Conservation (phyloP, 2,329 filamentous ascomycete genomes). For the Venturia oleaginea region DNA sequence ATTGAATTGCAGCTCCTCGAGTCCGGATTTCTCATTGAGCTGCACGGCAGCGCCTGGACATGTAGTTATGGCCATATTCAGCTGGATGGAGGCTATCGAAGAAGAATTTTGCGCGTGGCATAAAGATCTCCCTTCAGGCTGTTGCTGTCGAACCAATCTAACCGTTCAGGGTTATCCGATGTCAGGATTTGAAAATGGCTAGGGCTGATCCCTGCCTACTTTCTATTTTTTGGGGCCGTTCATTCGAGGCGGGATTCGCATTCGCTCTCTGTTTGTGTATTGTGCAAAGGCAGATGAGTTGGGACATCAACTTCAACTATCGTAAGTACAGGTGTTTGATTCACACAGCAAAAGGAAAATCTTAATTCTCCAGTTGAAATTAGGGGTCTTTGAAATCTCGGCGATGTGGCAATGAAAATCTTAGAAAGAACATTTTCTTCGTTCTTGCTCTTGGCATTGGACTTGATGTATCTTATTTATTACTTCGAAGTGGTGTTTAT, state of each 20-base stretch:
- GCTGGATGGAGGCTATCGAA: too few species aligned
- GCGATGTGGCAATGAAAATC: too few species aligned
- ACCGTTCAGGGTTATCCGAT: background rate
- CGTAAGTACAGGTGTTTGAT: too few species aligned
- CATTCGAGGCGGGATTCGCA: background rate
- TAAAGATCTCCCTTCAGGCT: too few species aligned
- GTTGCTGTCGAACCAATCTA: background rate
- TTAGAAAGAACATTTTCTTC: too few species aligned
- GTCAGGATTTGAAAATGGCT: background rate
- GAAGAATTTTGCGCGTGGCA: too few species aligned
- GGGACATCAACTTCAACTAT: background rate
- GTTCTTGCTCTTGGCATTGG: too few species aligned
- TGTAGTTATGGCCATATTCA: background rate
- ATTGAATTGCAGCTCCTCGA: slow-evolving; percentile 2
- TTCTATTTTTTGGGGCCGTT: background rate
- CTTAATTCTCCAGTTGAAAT: too few species aligned
- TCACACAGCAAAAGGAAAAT: too few species aligned
- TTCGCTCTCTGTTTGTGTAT: background rate
- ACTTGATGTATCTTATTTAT: too few species aligned
- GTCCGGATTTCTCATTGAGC: background rate
- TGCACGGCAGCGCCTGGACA: background rate
- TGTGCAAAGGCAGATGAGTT: background rate
- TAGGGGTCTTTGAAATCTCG: too few species aligned
- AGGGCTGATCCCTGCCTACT: background rate
- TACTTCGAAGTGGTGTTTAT: too few species aligned